Conservation (phyloP, 164 flowering plant species). For the Echeveria elegans region DNA sequence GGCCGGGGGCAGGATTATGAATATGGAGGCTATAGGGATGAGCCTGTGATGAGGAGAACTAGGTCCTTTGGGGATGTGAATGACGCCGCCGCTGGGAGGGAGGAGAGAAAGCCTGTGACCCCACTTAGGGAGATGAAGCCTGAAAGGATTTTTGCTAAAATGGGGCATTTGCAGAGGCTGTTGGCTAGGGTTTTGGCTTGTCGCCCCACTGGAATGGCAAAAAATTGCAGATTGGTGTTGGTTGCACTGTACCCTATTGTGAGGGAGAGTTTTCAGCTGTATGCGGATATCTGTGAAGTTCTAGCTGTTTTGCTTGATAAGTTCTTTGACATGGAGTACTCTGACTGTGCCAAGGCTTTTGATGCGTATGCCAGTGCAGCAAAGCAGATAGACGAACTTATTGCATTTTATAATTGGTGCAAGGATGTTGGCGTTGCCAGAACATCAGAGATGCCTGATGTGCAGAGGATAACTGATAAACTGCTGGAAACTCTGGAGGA, state of each 20-base stretch:
- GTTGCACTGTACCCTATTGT: conserved; percentile 63
- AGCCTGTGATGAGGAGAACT: conserved; percentile 27
- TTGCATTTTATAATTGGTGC: conserved; percentile 36
- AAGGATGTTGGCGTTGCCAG: conserved; percentile 41
- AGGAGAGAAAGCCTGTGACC: conserved; percentile 21
- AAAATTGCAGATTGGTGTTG: too few relatives aligned
- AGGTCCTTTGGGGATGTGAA: conserved; percentile 35
- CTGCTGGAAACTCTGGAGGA: conserved; percentile 65
- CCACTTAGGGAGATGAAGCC: conserved; percentile 41
- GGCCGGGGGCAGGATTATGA: conserved; percentile 20
- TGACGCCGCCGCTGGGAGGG: conserved; percentile 11
- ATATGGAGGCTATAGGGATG: conserved; percentile 21
- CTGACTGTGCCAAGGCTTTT: conserved; percentile 55
- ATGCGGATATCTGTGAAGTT: conserved; percentile 65
- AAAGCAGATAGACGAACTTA: conserved; percentile 74
- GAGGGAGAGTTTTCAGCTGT: conserved; percentile 73
- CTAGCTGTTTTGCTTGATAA: conserved; percentile 61
- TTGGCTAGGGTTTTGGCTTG: conserved; percentile 28
- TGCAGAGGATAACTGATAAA: conserved; percentile 47
- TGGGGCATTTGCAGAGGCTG: conserved; percentile 43
- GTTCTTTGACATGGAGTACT: conserved; percentile 65
- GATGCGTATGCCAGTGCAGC: conserved; percentile 57
- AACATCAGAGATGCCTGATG: conserved; percentile 45
- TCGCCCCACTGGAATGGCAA: conserved; percentile 47
- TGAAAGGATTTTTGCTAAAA: conserved; percentile 38